Evolutionary conservation across 495 filamentous ascomycete genomes (phyloP), one percentile per base, ranked within the genome.

Genomic region (Talaromyces nanjingensis): DNA sequence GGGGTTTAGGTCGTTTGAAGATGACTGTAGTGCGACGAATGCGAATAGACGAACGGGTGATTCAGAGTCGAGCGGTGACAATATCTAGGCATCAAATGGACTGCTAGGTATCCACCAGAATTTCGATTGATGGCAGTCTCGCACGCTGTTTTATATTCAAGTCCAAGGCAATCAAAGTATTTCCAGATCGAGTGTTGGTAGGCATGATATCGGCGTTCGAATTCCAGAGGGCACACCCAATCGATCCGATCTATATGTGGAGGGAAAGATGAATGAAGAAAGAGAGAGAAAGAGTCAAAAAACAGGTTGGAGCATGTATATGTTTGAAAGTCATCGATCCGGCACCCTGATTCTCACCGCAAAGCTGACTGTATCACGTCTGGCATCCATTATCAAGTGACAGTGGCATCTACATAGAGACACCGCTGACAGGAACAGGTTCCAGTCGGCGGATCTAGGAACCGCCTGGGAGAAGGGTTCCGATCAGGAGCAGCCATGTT

Each of bases 321-420:
- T 25, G 22, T 56, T 6, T 56, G 22, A 6, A 27, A 16, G 6
- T 56, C 8, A 34, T 59, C 16, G 27, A 20, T 33, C 27, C 14
- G 27, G 2, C 24, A 33, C 18, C 29, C 56, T 34, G 27, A 9
- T 59, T 59, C 6, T 37, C 16, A 55, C 25, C 24, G 22, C 20
- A 25, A 59, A 9, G 24, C 56, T 62, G 60, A 62, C 60, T 62
- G 42, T 31, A 62, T 62, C 60, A 62, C 60, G 42, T 62, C 60
- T 27, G 45, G 24, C 27, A 14, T 22, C 31, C 27, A n/a, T 49
- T 25, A 62, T 62, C 60, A 62, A 62, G 60, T 62, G 60, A 62
- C 60, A 62, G 33, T 47, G 20, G 45, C 60, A 62, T 49, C 22
- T 33, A 16, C 27, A n/a, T 12, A 3, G 24, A n/a, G 25, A 27